A percentile compares a stretch with the other conserved stretches of the same genome.
Evolutionary conservation across 129 eudicot species (phyloP).

Genomic region (Pulicaria dysenterica): DNA sequence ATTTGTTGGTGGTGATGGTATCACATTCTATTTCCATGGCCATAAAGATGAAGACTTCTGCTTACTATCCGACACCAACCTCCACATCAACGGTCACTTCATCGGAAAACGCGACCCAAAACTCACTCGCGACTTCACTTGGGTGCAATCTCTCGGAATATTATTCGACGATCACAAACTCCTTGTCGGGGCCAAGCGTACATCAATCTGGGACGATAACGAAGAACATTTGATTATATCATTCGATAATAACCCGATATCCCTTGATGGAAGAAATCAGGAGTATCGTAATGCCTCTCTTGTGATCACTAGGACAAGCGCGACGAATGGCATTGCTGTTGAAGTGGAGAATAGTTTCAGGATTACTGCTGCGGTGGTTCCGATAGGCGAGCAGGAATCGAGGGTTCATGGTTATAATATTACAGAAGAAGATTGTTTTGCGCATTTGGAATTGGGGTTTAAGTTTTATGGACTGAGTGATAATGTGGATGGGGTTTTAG

Average conservation of each 20-base stretch:
- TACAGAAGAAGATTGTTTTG: conserved; percentile 41
- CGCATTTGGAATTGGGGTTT: conserved; percentile 49
- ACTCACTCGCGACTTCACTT: conserved; percentile 48
- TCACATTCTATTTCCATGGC: conserved; percentile 58
- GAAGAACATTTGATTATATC: conserved; percentile 40
- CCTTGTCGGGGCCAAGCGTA: conserved; percentile 34
- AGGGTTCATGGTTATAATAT: conserved; percentile 47
- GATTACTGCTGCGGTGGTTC: conserved; percentile 38
- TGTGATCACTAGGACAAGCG: conserved; percentile 33
- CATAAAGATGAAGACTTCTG: conserved; percentile 52
- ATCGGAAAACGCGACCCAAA: conserved; percentile 49
- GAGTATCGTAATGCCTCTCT: conserved; percentile 22
- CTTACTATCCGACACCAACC: conserved; percentile 47
- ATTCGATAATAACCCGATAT: conserved; percentile 25
- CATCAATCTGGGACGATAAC: conserved; percentile 44
- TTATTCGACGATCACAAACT: conserved; percentile 46
- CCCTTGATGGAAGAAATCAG: conserved; percentile 29
- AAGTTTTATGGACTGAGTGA: conserved; percentile 40
- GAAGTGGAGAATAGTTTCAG: conserved; percentile 37
- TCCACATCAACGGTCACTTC: conserved; percentile 59
- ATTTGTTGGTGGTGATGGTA: conserved; percentile 54
- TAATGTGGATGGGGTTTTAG: conserved; percentile 43
- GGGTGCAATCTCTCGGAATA: conserved; percentile 54
- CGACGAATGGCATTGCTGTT: conserved; percentile 27
- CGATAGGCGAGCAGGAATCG: conserved; percentile 41